phyloP scores from a whole-genome alignment of 1,139 yeast genomes.

The Kazachstania sp. region DNA sequence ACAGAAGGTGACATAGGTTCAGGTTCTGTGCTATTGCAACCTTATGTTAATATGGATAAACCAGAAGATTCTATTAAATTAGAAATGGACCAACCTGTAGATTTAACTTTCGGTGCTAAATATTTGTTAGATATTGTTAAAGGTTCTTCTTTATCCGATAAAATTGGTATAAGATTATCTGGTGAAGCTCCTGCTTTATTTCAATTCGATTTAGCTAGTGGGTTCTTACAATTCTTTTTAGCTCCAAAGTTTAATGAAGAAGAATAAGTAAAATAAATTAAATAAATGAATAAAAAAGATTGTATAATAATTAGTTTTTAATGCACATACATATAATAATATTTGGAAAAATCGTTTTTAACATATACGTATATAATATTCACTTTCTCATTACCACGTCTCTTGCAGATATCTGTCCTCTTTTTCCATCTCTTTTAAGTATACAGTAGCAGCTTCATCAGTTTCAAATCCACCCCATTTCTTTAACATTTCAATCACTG shows the following conservation, averaged over 20 bases:
- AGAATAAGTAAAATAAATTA: slow-evolving; percentile 36
- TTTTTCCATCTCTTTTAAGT: slow-evolving; percentile 54
- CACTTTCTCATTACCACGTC: slow-evolving; percentile 55
- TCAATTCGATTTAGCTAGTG: slow-evolving; percentile 87
- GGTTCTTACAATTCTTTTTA: slow-evolving; percentile 87
- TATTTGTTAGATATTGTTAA: slow-evolving; percentile 86
- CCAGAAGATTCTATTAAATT: slow-evolving; percentile 70
- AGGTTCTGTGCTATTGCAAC: slow-evolving; percentile 81
- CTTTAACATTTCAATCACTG: slow-evolving; percentile 53
- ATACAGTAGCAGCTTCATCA: slow-evolving; percentile 43
- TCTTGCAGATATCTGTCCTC: slow-evolving; percentile 73
- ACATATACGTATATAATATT: neutral
- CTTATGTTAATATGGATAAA: slow-evolving; percentile 69
- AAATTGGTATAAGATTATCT: slow-evolving; percentile 77
- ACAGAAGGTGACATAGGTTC: slow-evolving; percentile 91
- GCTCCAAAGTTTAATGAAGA: slow-evolving; percentile 97
- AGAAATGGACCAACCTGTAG: slow-evolving; percentile 78
- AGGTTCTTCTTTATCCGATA: slow-evolving; percentile 69
- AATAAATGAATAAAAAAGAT: neutral
- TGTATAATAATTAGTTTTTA: neutral
- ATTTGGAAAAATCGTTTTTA: neutral
- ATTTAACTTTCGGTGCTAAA: slow-evolving; percentile 83
- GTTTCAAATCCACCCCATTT: slow-evolving; percentile 34
- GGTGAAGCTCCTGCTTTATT: slow-evolving; percentile 91
- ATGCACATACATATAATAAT: neutral